Percentiles rank a stretch among this genome's conserved stretches.
These are phyloP conservation scores for Aspergillus fischeri DNA, from an alignment of 2,329 filamentous ascomycete genomes.

Conservation along the genomic window DNA sequence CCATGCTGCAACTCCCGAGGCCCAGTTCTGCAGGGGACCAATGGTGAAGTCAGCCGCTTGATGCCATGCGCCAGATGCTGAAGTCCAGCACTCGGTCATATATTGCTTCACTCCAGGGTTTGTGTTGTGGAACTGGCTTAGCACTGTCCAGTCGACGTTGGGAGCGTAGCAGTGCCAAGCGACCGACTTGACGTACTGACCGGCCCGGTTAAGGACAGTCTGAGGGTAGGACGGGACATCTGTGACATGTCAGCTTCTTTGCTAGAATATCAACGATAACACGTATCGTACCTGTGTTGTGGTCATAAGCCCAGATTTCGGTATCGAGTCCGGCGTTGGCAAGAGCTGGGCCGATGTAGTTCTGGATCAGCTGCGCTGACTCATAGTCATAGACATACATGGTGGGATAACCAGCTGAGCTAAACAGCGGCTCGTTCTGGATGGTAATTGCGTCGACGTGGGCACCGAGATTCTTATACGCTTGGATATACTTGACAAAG, in stretches of 20 bases:
- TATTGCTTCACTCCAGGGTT: constrained; percentile 34
- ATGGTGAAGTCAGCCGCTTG: constrained; percentile 26
- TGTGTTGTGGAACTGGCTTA: constrained; percentile 31
- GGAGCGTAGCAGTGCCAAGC: constrained; percentile 40
- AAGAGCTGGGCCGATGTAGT: constrained; percentile 27
- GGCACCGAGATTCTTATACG: constrained; percentile 29
- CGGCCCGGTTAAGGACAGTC: constrained; percentile 29
- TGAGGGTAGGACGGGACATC: constrained; percentile 33
- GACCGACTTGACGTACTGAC: constrained; percentile 26
- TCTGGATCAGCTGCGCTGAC: constrained; percentile 29
- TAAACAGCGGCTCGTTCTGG: constrained; percentile 40
- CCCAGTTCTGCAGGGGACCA: constrained; percentile 29
- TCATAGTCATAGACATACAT: constrained; percentile 38
- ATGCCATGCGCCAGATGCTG: constrained; percentile 20
- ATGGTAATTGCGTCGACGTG: constrained; percentile 34
- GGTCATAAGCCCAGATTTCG: constrained; percentile 35
- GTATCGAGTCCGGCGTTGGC: constrained; percentile 20
- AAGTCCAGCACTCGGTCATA: constrained; percentile 40
- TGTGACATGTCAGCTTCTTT: background rate
- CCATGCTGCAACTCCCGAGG: constrained; percentile 27
- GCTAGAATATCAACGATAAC: too few species aligned
- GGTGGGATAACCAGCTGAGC: constrained; percentile 33
- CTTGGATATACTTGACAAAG: constrained; percentile 37
- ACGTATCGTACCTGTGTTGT: constrained; percentile 34
- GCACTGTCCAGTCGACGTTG: constrained; percentile 31